Evolutionary conservation across 1,139 yeast genomes (phyloP).

Genomic region (Taiozyma sp.): DNA sequence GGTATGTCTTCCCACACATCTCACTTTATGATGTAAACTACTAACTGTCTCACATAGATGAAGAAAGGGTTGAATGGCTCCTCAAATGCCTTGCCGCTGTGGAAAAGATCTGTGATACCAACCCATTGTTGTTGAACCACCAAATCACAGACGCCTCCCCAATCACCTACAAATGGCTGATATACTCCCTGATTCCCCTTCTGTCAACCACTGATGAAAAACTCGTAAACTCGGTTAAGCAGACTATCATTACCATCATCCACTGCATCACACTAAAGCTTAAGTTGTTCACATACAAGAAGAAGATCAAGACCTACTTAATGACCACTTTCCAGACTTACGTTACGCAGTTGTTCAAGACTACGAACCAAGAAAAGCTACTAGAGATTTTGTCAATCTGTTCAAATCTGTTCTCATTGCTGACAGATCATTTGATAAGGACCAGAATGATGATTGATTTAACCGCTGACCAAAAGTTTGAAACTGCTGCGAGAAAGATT

Average conservation of each 20-base stretch:
- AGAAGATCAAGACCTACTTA: conserved; percentile 12
- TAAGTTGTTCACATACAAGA: conserved; percentile 16
- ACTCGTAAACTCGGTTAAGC: conserved; percentile 16
- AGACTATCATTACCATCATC: conserved; percentile 18
- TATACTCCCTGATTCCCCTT: conserved; percentile 15
- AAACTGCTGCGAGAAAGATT: conserved; percentile 18
- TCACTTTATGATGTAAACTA: neutral
- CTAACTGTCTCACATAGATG: conserved; percentile 2
- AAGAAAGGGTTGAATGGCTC: conserved; percentile 10
- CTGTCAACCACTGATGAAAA: conserved; percentile 11
- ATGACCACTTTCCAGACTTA: conserved; percentile 11
- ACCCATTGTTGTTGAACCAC: conserved; percentile 17
- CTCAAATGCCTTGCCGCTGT: conserved; percentile 17
- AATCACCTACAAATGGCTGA: conserved; percentile 17
- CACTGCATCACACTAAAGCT: conserved; percentile 17
- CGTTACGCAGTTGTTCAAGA: conserved; percentile 11
- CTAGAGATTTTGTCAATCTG: conserved; percentile 12
- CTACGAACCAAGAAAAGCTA: conserved; percentile 8
- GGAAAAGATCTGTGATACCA: conserved; percentile 17
- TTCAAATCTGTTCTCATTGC: conserved; percentile 15
- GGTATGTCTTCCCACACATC: conserved; percentile 1
- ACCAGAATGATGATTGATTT: conserved; percentile 16
- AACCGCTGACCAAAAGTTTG: conserved; percentile 19
- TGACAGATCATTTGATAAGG: conserved; percentile 18
- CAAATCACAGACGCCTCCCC: conserved; percentile 3